phyloP scores from a whole-genome alignment of 1,284 basidiomycete genomes.

The Cutaneotrichosporon sp. region DNA sequence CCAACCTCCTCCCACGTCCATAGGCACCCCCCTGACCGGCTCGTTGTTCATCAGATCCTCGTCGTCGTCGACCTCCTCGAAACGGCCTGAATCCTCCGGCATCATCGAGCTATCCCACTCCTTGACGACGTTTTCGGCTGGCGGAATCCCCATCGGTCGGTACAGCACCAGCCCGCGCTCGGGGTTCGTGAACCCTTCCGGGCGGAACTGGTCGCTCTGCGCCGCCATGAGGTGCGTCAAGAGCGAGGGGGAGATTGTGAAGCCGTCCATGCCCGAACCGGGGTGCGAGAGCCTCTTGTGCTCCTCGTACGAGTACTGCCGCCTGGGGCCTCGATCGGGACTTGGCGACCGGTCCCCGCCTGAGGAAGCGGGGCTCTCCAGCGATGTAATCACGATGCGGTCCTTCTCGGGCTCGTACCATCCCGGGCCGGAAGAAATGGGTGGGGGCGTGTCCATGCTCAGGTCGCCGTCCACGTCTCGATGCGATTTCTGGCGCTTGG shows the following conservation, averaged over 20 bases:
- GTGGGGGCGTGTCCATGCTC: neutral
- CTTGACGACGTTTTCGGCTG: conserved; percentile 8
- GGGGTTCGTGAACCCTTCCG: neutral
- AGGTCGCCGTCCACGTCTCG: conserved; percentile 1
- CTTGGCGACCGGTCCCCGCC: conserved; percentile 24
- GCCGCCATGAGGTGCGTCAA: conserved; percentile 41
- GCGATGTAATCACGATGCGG: conserved; percentile 40
- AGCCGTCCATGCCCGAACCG: conserved; percentile 33
- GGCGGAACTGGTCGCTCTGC: conserved; percentile 23
- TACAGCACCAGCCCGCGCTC: conserved; percentile 37
- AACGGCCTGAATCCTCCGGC: too few relatives aligned
- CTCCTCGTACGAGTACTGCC: conserved; percentile 14
- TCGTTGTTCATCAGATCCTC: conserved; percentile 6
- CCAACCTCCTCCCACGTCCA: neutral
- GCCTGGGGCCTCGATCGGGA: conserved; percentile 6
- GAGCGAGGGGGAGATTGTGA: conserved; percentile 42
- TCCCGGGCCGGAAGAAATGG: conserved; percentile 4
- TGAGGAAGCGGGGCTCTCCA: conserved; percentile 23
- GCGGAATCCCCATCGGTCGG: conserved; percentile 27
- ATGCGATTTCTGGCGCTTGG: conserved; percentile 5
- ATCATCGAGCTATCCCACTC: conserved; percentile 6
- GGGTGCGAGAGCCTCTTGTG: conserved; percentile 33
- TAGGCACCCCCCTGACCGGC: conserved; percentile 1
- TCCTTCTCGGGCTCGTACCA: conserved; percentile 48
- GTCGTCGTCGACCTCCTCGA: conserved; percentile 3